These are phyloP conservation scores for Geotrichum australiense DNA, from an alignment of 1,139 yeast species.

Conservation along the genomic window DNA sequence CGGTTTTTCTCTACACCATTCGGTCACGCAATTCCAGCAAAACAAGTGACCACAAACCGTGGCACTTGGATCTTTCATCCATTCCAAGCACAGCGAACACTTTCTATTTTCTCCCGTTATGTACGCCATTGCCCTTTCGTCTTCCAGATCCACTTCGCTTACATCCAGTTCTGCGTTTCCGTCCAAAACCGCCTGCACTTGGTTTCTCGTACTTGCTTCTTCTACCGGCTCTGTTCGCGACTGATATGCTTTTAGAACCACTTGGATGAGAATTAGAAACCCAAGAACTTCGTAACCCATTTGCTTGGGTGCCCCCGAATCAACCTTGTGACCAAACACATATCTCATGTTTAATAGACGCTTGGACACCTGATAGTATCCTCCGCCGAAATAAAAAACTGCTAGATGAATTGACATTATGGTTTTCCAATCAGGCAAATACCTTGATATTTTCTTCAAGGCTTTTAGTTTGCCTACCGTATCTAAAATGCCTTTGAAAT, in stretches of 20 bases:
- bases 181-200: constrained; percentile 3
- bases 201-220: constrained; percentile 2
- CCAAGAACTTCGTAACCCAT: constrained; percentile 77
- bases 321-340: constrained; percentile 30
- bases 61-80: constrained; percentile 75
- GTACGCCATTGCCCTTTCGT: constrained; percentile 53
- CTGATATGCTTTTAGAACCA: background rate
- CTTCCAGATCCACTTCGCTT: constrained; percentile 45
- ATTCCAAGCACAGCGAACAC: constrained; percentile 77
- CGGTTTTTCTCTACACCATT: constrained; percentile 79
- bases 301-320: constrained; percentile 33
- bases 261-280: constrained; percentile 53
- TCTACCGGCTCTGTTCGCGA: background rate
- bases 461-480: background rate
- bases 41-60: constrained; percentile 89
- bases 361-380: constrained; percentile 67
- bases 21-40: constrained; percentile 87
- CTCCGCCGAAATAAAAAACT: constrained; percentile 56
- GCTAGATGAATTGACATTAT: constrained; percentile 56
- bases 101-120: constrained; percentile 63
- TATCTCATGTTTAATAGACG: constrained; percentile 75
- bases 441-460: background rate
- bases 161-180: background rate
- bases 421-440: constrained; percentile 9
- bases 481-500: background rate